A percentile compares a stretch with the other conserved stretches of the same genome.
phyloP scores from a whole-genome alignment of 2,329 filamentous ascomycete genomes.

The Trichophyton simii region DNA sequence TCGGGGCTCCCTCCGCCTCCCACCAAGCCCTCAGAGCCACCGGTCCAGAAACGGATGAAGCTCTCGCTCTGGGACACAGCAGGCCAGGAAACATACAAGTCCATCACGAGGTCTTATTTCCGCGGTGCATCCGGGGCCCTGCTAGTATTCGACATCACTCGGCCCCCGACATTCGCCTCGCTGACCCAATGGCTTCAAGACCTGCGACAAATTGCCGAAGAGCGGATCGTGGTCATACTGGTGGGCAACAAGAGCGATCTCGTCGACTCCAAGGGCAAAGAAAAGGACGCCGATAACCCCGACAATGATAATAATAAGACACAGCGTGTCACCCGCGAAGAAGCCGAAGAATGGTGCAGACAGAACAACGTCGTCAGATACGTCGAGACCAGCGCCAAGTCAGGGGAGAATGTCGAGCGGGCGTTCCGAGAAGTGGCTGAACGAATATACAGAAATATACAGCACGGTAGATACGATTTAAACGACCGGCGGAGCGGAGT shows the following conservation, averaged over 20 bases:
- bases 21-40: conserved; percentile 20
- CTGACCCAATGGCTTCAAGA: conserved; percentile 91
- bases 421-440: conserved; percentile 91
- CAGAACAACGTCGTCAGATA: conserved; percentile 81
- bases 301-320: conserved; percentile 24
- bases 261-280: conserved; percentile 33
- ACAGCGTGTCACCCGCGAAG: conserved; percentile 66
- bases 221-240: conserved; percentile 84
- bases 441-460: conserved; percentile 92
- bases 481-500: conserved; percentile 88
- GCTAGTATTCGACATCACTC: conserved; percentile 88
- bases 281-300: background rate
- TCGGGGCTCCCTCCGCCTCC: conserved; percentile 26
- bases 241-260: conserved; percentile 94
- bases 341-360: conserved; percentile 82
- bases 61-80: conserved; percentile 91
- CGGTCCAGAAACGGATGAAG: conserved; percentile 68
- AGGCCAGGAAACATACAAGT: conserved; percentile 95
- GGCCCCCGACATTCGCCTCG: conserved; percentile 71
- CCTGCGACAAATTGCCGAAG: conserved; percentile 85
- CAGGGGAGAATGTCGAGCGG: conserved; percentile 81
- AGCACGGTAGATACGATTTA: conserved; percentile 85
- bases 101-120: conserved; percentile 87
- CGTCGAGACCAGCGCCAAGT: conserved; percentile 93
- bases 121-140: conserved; percentile 66